Evolutionary conservation across 2,329 filamentous ascomycete genomes (phyloP).

Genomic region (Incumbomyces delicatus): DNA sequence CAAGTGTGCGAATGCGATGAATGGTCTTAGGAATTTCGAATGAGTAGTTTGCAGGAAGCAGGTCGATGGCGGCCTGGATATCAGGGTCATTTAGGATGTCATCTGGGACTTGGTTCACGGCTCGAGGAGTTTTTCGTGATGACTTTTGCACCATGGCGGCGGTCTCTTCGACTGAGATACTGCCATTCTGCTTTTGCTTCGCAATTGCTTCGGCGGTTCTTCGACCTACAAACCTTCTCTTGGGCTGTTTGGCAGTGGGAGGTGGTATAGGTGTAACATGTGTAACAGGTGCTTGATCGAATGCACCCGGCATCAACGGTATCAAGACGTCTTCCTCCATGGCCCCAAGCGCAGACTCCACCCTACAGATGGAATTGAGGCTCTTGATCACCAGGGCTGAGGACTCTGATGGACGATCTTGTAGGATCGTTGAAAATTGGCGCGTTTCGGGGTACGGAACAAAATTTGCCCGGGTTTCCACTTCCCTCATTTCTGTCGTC

Average conservation of each 20-base stretch:
- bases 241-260: constrained; percentile 50
- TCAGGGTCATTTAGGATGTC: constrained; percentile 77
- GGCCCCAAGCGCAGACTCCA: no score
- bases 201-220: constrained; percentile 51
- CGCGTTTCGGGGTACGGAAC: neutral
- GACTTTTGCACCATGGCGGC: constrained; percentile 36
- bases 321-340: constrained; percentile 10
- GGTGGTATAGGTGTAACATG: constrained; percentile 4
- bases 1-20: constrained; percentile 74
- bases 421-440: neutral
- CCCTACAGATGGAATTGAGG: neutral
- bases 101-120: constrained; percentile 82
- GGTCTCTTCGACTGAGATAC: constrained; percentile 59
- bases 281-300: constrained; percentile 8
- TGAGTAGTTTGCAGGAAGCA: constrained; percentile 92
- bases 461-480: neutral
- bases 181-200: constrained; percentile 54
- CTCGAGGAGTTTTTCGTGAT: constrained; percentile 61
- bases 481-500: neutral
- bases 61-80: constrained; percentile 74
- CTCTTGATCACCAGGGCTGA: neutral
- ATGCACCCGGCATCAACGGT: constrained; percentile 17
- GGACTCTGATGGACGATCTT: neutral
- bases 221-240: constrained; percentile 83
- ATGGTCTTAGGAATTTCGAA: constrained; percentile 99